Conservation (phyloP, 768 basidiomycete genomes). For the Xerocomellus intermedius region DNA sequence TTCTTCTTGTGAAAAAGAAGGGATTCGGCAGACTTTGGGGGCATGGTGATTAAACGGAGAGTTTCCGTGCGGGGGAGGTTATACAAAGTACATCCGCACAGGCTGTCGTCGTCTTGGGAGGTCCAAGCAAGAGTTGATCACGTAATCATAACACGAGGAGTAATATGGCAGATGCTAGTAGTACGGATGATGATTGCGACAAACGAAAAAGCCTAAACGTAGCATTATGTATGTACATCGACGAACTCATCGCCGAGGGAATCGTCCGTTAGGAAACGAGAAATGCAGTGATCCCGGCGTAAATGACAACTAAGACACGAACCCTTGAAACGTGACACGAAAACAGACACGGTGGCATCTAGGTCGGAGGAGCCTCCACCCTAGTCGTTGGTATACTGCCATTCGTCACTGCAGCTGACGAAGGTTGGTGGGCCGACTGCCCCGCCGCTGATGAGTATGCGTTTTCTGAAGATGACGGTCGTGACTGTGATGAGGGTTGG, state of each 20-base stretch:
- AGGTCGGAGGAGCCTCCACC: constrained; percentile 43
- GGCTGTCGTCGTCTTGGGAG: background rate
- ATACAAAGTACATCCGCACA: constrained; percentile 4
- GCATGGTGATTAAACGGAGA: constrained; percentile 16
- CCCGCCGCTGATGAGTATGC: constrained; percentile 44
- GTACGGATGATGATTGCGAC: constrained; percentile 4
- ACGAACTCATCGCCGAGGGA: constrained; percentile 19
- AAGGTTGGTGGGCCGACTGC: constrained; percentile 29
- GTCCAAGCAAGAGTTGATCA: constrained; percentile 17
- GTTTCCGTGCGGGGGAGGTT: background rate
- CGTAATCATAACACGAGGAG: constrained; percentile 20
- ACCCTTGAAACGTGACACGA: constrained; percentile 10
- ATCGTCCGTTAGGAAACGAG: constrained; percentile 26
- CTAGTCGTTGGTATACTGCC: constrained; percentile 38
- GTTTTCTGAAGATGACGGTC: constrained; percentile 65
- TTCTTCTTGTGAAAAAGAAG: constrained; percentile 73
- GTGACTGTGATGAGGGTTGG: constrained; percentile 43
- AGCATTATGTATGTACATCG: constrained; percentile 35
- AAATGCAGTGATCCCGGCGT: constrained; percentile 24
- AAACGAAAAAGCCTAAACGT: constrained; percentile 7
- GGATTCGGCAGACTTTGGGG: constrained; percentile 37
- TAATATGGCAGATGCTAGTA: too few species aligned
- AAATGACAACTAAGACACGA: constrained; percentile 19
- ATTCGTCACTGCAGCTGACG: constrained; percentile 39
- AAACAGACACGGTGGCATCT: constrained; percentile 10